phyloP scores from a whole-genome alignment of 164 flowering plant species.

The Chimonanthus praecox region DNA sequence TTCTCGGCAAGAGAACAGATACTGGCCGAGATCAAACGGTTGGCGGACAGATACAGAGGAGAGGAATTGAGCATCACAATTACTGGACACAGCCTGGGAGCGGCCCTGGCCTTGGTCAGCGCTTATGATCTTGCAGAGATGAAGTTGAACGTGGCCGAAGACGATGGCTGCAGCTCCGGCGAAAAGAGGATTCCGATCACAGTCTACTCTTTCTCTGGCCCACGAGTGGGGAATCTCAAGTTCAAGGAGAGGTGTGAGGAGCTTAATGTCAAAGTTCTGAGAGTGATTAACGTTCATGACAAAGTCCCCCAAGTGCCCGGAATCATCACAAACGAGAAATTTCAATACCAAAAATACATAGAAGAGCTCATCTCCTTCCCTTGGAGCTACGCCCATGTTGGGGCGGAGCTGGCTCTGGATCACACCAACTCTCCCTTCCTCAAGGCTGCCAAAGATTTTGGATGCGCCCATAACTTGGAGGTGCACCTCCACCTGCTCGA shows the following conservation, averaged over 20 bases:
- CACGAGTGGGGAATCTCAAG: constrained; percentile 73
- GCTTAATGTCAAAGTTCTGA: constrained; percentile 53
- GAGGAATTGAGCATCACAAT: constrained; percentile 60
- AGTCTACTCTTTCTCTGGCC: constrained; percentile 65
- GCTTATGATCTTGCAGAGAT: constrained; percentile 77
- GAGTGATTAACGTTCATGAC: constrained; percentile 69
- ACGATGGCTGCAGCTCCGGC: background rate
- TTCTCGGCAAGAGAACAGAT: constrained; percentile 71
- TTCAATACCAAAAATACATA: constrained; percentile 37
- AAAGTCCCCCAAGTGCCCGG: constrained; percentile 77
- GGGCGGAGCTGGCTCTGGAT: constrained; percentile 57
- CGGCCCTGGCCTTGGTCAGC: constrained; percentile 49
- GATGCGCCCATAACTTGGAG: constrained; percentile 57
- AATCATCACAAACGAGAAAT: constrained; percentile 53
- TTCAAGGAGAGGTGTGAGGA: constrained; percentile 68
- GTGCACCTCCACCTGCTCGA: constrained; percentile 59
- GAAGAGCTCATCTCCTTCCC: constrained; percentile 50
- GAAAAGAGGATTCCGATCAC: constrained; percentile 36
- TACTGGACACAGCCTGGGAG: constrained; percentile 73
- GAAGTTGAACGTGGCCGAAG: constrained; percentile 31
- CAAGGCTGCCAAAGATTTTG: constrained; percentile 28
- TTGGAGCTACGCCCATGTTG: constrained; percentile 85
- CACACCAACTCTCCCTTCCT: constrained; percentile 50
- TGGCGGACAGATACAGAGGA: constrained; percentile 36
- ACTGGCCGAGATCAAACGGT: constrained; percentile 44